Base-by-base conservation (phyloP, 345 rosid species). In the Mercurialis annua region DNA sequence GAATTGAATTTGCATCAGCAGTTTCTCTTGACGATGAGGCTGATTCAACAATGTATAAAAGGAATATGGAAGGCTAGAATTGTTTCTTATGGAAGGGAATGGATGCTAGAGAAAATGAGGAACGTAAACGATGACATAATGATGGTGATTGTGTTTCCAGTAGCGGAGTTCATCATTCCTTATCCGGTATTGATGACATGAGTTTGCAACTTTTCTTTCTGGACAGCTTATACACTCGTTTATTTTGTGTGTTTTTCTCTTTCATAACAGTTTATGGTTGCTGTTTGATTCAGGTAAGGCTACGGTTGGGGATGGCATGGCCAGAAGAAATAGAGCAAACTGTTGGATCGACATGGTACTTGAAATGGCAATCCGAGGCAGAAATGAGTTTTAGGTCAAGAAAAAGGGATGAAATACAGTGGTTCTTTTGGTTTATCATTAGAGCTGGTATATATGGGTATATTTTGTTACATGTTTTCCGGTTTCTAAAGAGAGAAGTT, bases 261-360 rank as follows among this genome's bases (percentile, higher is more conserved):
- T 30, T 43, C 26, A 54, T 57, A 11, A 15, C 23, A 55, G 70
- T 65, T 58, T 58, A 52, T 64, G 26, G 14, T 57, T 64, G 33
- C 55, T 60, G 36, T 62, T 65, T 23, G 65, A 33, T 68, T 65
- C 81, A 92, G 98, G 80, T 88, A 64, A 85, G 91, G 72, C 68
- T 87, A 71, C 85, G 66, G 73, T 76, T 85, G 73, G 96, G 98
- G 73, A 87, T 90, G 90, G 91, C 95, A 52, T 87, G 96, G 95
- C 98, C 96, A 11, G 91, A 88, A 74, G 93, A 90, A 79, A 75
- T 84, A 61, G 87, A 76, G 74, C 91, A 86, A 82, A 60, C 74
- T 70, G 88, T 85, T 77, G 92, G 84, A 67, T 73, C 98, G 33
- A 85, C 96, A 18, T 90, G 96, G 96, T 92, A 88, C 85, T 74